Percentiles rank a stretch among this genome's conserved stretches.
Conservation (phyloP, 2,329 filamentous ascomycete species). For the Xylaria sp. region DNA sequence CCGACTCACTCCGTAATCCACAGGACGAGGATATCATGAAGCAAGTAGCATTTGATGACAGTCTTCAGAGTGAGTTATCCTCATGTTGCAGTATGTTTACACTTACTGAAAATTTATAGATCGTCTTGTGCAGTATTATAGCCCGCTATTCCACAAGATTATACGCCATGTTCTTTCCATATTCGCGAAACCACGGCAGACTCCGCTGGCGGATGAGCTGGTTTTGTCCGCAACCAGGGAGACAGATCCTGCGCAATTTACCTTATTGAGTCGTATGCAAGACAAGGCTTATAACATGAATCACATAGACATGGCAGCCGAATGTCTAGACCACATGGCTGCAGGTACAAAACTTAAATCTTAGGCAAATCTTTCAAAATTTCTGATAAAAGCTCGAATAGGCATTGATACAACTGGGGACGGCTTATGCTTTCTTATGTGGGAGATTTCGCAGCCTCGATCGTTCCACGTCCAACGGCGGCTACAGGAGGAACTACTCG, state of each 20-base stretch:
- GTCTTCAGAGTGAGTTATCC: conserved; percentile 66
- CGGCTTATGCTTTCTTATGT: conserved; percentile 75
- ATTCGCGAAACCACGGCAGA: conserved; percentile 64
- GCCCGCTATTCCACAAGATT: conserved; percentile 61
- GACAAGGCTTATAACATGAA: conserved; percentile 61
- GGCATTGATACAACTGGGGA: conserved; percentile 79
- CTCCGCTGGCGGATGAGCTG: conserved; percentile 68
- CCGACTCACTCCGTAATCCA: conserved; percentile 64
- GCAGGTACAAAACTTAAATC: conserved; percentile 50
- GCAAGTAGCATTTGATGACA: conserved; percentile 74
- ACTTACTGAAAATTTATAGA: conserved; percentile 53
- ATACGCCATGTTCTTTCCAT: conserved; percentile 58
- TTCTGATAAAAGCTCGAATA: too few species aligned
- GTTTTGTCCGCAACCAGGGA: conserved; percentile 63
- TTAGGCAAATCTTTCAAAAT: too few species aligned
- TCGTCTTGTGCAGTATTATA: conserved; percentile 68
- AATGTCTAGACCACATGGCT: conserved; percentile 77
- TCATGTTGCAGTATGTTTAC: neutral
- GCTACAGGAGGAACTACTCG: conserved; percentile 63
- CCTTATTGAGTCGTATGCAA: conserved; percentile 67
- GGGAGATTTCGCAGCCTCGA: conserved; percentile 71
- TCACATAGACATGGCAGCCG: conserved; percentile 68
- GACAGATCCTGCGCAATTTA: conserved; percentile 61
- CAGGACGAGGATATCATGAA: conserved; percentile 74
- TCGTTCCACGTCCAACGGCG: conserved; percentile 62